Evolutionary conservation across 176 grass and related monocot species (phyloP).

Genomic region (Melocanna baccifera): DNA sequence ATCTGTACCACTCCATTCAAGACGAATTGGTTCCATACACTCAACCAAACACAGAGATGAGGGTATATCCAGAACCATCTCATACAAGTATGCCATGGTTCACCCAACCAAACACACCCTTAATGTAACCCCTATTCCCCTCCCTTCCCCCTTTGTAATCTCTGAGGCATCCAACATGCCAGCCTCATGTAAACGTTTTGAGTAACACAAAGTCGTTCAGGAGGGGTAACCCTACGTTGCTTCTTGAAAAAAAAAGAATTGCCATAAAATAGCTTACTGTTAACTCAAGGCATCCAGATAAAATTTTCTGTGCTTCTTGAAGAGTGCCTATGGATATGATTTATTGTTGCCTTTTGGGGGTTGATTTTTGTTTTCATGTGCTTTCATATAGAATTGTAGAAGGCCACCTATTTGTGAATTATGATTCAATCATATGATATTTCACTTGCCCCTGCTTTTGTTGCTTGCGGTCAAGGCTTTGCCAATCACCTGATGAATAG

Average conservation of each 20-base stretch:
- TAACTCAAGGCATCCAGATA: neutral
- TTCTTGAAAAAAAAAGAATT: neutral
- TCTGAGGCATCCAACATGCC: too few relatives aligned
- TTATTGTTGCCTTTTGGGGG: neutral
- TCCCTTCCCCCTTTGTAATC: too few relatives aligned
- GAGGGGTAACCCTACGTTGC: too few relatives aligned
- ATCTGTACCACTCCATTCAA: too few relatives aligned
- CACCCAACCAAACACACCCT: too few relatives aligned
- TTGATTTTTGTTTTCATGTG: neutral
- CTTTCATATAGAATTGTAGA: neutral
- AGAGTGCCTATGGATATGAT: neutral
- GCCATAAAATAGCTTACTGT: neutral
- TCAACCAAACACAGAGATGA: too few relatives aligned
- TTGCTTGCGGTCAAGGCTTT: neutral
- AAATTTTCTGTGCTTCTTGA: neutral
- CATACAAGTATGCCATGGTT: too few relatives aligned
- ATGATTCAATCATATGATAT: neutral
- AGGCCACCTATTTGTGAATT: neutral
- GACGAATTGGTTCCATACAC: too few relatives aligned
- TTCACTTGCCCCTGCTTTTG: neutral
- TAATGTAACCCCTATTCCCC: too few relatives aligned
- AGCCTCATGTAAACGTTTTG: too few relatives aligned
- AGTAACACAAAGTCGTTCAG: too few relatives aligned
- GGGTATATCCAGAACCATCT: too few relatives aligned
- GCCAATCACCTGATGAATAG: neutral